Evolutionary conservation across 495 filamentous ascomycete species (phyloP).

Genomic region (Xylaria nigripes): DNA sequence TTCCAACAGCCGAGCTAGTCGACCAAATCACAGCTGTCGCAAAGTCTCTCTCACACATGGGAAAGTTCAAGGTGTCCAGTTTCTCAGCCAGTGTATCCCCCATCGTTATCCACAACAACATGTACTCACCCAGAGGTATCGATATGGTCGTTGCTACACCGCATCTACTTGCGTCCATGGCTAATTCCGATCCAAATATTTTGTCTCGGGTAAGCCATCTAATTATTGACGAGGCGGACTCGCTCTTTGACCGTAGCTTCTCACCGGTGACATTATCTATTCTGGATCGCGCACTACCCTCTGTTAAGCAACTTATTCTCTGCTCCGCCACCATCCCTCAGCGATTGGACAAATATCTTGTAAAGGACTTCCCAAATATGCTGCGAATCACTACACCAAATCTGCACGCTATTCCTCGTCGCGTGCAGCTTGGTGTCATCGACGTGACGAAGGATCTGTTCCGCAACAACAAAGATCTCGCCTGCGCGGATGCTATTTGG

Average conservation of each 20-base stretch:
- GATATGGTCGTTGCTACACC: slow-evolving; percentile 85
- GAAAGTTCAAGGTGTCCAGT: slow-evolving; percentile 71
- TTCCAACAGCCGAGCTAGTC: slow-evolving; percentile 95
- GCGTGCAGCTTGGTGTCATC: slow-evolving; percentile 88
- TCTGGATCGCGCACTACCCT: slow-evolving; percentile 66
- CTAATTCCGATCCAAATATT: slow-evolving; percentile 77
- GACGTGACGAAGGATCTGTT: slow-evolving; percentile 86
- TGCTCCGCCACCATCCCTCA: slow-evolving; percentile 95
- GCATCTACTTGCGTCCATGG: slow-evolving; percentile 77
- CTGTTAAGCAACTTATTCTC: slow-evolving; percentile 79
- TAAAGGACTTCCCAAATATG: slow-evolving; percentile 72
- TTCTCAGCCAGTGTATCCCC: slow-evolving; percentile 69
- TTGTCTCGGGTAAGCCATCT: slow-evolving; percentile 81
- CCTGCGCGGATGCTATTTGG: slow-evolving; percentile 91
- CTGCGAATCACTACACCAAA: slow-evolving; percentile 84
- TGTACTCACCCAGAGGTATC: slow-evolving; percentile 74
- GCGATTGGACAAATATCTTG: slow-evolving; percentile 75
- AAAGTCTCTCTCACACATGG: slow-evolving; percentile 70
- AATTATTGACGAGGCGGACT: slow-evolving; percentile 90
- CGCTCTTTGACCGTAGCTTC: slow-evolving; percentile 88
- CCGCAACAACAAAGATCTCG: slow-evolving; percentile 78
- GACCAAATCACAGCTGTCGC: slow-evolving; percentile 69
- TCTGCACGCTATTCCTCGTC: slow-evolving; percentile 87
- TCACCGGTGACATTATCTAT: slow-evolving; percentile 70
- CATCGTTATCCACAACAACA: slow-evolving; percentile 72